phyloP scores from a whole-genome alignment of 768 basidiomycete genomes.

The Crucibulum laeve region DNA sequence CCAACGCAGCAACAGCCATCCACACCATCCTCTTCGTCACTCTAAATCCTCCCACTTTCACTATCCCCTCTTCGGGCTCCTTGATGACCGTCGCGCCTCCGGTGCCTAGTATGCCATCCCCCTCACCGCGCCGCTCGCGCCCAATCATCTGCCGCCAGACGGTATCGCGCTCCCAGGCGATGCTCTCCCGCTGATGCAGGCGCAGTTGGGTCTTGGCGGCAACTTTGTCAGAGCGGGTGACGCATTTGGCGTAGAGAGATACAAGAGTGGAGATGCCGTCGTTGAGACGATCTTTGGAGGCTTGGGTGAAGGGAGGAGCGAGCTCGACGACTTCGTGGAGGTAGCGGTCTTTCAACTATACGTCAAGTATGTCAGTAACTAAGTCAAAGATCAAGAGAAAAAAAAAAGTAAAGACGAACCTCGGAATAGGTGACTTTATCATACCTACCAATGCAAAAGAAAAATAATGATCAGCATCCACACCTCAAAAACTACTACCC shows the following conservation, averaged over 20 bases:
- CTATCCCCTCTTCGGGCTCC: conserved; percentile 38
- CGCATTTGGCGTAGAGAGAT: conserved; percentile 80
- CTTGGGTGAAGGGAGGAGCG: conserved; percentile 62
- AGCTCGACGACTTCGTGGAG: conserved; percentile 66
- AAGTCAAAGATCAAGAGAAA: conserved; percentile 2
- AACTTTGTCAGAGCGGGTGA: conserved; percentile 64
- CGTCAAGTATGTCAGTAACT: background rate
- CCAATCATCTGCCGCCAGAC: conserved; percentile 97
- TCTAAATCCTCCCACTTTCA: conserved; percentile 56
- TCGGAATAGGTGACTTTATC: conserved; percentile 88
- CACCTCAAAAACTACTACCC: too few species aligned
- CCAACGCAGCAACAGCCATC: conserved; percentile 47
- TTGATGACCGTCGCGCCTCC: conserved; percentile 45
- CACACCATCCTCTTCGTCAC: conserved; percentile 62
- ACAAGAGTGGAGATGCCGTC: conserved; percentile 54
- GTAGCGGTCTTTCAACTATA: conserved; percentile 76
- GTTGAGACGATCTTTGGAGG: conserved; percentile 60
- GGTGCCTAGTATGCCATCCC: conserved; percentile 17
- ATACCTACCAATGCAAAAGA: conserved; percentile 47
- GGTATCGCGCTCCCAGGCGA: conserved; percentile 97
- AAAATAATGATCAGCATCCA: background rate
- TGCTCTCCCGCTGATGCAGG: conserved; percentile 85
- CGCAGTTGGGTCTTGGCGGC: conserved; percentile 79
- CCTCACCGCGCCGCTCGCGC: conserved; percentile 67
- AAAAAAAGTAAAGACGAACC: conserved; percentile 20